phyloP scores from a whole-genome alignment of 148 eudicot genomes.

The Persicaria tinctoria region DNA sequence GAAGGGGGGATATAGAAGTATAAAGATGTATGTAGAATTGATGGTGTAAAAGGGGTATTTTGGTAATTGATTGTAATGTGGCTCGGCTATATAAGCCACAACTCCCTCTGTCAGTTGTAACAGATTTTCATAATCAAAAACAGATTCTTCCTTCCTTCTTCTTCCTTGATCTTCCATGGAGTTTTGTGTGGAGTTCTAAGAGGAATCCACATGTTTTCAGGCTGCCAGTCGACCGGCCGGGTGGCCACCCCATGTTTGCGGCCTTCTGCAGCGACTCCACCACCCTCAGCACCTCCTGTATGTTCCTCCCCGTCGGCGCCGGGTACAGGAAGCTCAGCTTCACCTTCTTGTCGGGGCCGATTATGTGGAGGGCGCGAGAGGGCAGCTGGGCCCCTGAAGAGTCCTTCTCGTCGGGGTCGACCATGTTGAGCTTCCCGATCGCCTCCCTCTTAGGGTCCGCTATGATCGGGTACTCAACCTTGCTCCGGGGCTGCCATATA shows the following conservation, averaged over 20 bases:
- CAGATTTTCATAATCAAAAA: no score
- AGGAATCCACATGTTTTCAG: no score
- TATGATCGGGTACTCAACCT: conserved; percentile 67
- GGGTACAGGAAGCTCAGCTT: conserved; percentile 84
- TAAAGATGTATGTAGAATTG: no score
- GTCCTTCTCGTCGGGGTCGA: conserved; percentile 68
- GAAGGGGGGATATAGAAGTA: no score
- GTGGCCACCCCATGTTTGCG: conserved; percentile 65
- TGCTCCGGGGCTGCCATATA: conserved; percentile 36
- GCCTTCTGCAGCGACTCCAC: conserved; percentile 64
- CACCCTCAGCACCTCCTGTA: conserved; percentile 84
- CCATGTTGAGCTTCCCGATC: conserved; percentile 77
- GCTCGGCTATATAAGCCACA: no score
- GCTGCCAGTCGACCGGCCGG: conserved; percentile 74
- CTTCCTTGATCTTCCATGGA: no score
- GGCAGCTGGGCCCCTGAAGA: conserved; percentile 43
- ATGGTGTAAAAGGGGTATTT: no score
- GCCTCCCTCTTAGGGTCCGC: conserved; percentile 67
- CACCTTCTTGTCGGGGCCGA: conserved; percentile 78
- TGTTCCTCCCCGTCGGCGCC: conserved; percentile 80
- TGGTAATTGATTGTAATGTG: no score
- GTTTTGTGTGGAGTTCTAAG: no score
- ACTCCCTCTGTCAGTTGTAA: no score
- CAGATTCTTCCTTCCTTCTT: no score
- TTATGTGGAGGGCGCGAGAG: conserved; percentile 74